phyloP scores from a whole-genome alignment of 805 yeast species.

The Lipomyces oligophaga region DNA sequence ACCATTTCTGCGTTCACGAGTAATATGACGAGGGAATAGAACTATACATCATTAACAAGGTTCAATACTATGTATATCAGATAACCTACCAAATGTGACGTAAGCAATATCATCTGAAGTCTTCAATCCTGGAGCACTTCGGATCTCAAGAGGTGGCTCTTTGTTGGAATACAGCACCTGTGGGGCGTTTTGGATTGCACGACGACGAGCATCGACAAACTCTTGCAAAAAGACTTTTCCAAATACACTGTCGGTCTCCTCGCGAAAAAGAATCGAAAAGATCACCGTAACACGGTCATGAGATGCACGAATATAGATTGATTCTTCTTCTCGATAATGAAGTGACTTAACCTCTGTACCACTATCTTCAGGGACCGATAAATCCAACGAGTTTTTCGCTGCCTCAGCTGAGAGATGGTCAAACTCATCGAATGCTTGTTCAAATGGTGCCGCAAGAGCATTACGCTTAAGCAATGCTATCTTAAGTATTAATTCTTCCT shows the following conservation, averaged over 20 bases:
- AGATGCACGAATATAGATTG: constrained; percentile 84
- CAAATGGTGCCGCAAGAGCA: constrained; percentile 89
- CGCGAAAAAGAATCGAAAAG: constrained; percentile 90
- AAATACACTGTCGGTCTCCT: constrained; percentile 90
- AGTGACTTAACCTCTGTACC: constrained; percentile 60
- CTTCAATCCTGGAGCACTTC: constrained; percentile 41
- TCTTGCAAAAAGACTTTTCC: constrained; percentile 80
- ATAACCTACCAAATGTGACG: constrained; percentile 49
- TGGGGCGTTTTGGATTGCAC: constrained; percentile 95
- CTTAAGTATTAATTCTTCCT: constrained; percentile 52
- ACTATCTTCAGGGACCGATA: constrained; percentile 42
- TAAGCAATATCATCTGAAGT: constrained; percentile 49
- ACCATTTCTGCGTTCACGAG: constrained; percentile 60
- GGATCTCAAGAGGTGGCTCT: constrained; percentile 89
- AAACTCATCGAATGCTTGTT: constrained; percentile 76
- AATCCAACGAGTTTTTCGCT: constrained; percentile 38
- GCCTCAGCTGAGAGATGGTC: constrained; percentile 54
- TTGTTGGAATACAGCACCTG: constrained; percentile 87
- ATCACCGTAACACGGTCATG: constrained; percentile 96
- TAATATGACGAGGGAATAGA: constrained; percentile 51
- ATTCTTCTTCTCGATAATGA: constrained; percentile 88
- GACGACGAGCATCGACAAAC: constrained; percentile 48
- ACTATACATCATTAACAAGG: constrained; percentile 24
- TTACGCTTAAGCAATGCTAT: constrained; percentile 77
- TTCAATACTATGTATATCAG: constrained; percentile 2